These are phyloP conservation scores for Borovskyia barvae DNA, from an alignment of 208 protist genomes.

Conservation along the genomic window DNA sequence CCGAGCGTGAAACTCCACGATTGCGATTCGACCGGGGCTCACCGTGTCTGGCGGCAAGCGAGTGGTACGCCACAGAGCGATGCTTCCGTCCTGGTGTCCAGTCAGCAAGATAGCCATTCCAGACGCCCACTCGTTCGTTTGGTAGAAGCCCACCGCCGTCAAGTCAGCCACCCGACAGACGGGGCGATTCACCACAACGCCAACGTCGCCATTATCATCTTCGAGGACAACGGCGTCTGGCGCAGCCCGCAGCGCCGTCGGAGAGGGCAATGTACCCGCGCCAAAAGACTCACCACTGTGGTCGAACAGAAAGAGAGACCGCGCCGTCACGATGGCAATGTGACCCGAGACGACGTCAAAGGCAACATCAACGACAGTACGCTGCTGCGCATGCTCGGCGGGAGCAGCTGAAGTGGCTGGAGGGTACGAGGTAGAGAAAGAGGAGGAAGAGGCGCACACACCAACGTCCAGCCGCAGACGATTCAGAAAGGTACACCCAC, in stretches of 20 bases:
- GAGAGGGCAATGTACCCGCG: constrained; percentile 37
- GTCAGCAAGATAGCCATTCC: constrained; percentile 72
- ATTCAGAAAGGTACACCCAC: constrained; percentile 35
- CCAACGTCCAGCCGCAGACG: constrained; percentile 31
- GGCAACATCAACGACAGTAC: constrained; percentile 40
- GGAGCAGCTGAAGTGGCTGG: constrained; percentile 4
- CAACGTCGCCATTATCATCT: constrained; percentile 57
- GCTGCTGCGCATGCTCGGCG: constrained; percentile 1
- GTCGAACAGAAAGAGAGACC: constrained; percentile 79
- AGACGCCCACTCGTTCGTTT: constrained; percentile 74
- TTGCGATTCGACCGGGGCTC: constrained; percentile 46
- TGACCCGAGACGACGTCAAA: constrained; percentile 42
- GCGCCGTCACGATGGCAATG: constrained; percentile 52
- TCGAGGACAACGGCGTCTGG: constrained; percentile 34
- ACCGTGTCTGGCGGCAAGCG: constrained; percentile 72
- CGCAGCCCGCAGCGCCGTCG: constrained; percentile 3
- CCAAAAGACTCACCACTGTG: constrained; percentile 64
- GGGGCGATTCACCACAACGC: constrained; percentile 36
- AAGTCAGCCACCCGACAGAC: constrained; percentile 37
- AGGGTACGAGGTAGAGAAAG: background rate
- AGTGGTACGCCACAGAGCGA: constrained; percentile 72
- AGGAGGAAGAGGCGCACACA: no score
- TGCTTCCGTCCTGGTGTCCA: constrained; percentile 75
- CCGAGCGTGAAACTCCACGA: constrained; percentile 61
- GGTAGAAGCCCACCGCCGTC: constrained; percentile 52